phyloP scores from a whole-genome alignment of 495 filamentous ascomycete species.

The Poronia punctata region DNA sequence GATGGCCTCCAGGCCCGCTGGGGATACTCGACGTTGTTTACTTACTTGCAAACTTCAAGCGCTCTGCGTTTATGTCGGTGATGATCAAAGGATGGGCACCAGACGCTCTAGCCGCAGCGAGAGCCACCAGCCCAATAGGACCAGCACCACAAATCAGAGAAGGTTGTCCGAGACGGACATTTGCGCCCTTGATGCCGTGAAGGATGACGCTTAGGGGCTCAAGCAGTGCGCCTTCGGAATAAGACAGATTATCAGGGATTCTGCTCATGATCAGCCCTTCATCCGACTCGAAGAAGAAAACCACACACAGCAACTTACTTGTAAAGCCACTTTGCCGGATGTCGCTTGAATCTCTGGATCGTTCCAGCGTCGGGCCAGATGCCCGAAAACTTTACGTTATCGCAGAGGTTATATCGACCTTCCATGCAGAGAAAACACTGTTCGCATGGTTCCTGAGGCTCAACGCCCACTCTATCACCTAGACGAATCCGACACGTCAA shows the following conservation, averaged over 20 bases:
- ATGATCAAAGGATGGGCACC: slow-evolving; percentile 59
- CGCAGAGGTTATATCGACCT: slow-evolving; percentile 45
- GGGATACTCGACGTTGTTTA: too few relatives aligned
- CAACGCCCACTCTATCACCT: slow-evolving; percentile 45
- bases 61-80: slow-evolving; percentile 50
- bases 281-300: neutral
- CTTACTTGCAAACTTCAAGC: slow-evolving; percentile 49
- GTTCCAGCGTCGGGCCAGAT: slow-evolving; percentile 54
- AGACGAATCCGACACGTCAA: neutral
- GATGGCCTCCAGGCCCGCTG: too few relatives aligned
- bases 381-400: slow-evolving; percentile 44
- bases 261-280: slow-evolving; percentile 9
- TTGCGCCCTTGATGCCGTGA: slow-evolving; percentile 35
- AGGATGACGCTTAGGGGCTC: slow-evolving; percentile 44
- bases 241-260: slow-evolving; percentile 37
- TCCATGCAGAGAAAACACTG: slow-evolving; percentile 39
- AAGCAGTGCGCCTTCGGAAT: slow-evolving; percentile 42
- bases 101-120: slow-evolving; percentile 48
- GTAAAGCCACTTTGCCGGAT: slow-evolving; percentile 45
- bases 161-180: slow-evolving; percentile 32
- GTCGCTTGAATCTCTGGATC: slow-evolving; percentile 52
- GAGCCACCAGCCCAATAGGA: slow-evolving; percentile 44
- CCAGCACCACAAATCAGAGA: slow-evolving; percentile 42
- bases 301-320: slow-evolving; percentile 22
- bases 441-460: slow-evolving; percentile 41